Conservation (phyloP, 371 early-diverging fungal genomes). For the Actinomucor elegans region DNA sequence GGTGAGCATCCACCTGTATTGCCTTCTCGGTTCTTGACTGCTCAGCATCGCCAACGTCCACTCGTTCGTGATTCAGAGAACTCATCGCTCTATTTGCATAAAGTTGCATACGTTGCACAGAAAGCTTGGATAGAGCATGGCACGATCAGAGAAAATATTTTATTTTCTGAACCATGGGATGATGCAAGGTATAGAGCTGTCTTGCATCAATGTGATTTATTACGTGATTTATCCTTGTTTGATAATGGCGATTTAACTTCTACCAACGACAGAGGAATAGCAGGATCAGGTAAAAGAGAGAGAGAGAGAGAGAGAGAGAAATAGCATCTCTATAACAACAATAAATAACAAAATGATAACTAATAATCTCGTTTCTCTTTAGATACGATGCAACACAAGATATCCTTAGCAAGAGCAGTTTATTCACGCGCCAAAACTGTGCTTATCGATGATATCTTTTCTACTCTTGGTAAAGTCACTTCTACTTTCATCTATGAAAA, state of each 20-base stretch:
- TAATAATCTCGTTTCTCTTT: too few species aligned
- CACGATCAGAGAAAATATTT: conserved; percentile 79
- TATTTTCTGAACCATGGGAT: conserved; percentile 76
- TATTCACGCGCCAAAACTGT: conserved; percentile 67
- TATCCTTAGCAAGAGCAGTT: conserved; percentile 75
- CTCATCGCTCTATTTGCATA: conserved; percentile 19
- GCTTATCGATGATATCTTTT: conserved; percentile 71
- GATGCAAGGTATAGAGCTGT: conserved; percentile 65
- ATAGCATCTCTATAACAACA: too few species aligned
- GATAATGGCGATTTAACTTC: conserved; percentile 79
- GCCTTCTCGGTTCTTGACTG: conserved; percentile 33
- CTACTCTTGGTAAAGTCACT: conserved; percentile 61
- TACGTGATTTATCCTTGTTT: conserved; percentile 76
- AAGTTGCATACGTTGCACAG: conserved; percentile 74
- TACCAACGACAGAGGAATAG: background rate
- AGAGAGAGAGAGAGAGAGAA: too few species aligned
- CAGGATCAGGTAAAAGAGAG: conserved; percentile 4
- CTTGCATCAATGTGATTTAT: conserved; percentile 64
- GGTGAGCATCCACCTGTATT: conserved; percentile 36
- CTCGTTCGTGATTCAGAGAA: conserved; percentile 18
- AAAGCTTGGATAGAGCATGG: conserved; percentile 81
- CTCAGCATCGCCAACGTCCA: background rate
- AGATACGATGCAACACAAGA: conserved; percentile 70
- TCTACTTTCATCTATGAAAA: conserved; percentile 62
- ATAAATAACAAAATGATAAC: too few species aligned